Evolutionary conservation across 306 rosid species (phyloP).

Genomic region (Vigna radiata): DNA sequence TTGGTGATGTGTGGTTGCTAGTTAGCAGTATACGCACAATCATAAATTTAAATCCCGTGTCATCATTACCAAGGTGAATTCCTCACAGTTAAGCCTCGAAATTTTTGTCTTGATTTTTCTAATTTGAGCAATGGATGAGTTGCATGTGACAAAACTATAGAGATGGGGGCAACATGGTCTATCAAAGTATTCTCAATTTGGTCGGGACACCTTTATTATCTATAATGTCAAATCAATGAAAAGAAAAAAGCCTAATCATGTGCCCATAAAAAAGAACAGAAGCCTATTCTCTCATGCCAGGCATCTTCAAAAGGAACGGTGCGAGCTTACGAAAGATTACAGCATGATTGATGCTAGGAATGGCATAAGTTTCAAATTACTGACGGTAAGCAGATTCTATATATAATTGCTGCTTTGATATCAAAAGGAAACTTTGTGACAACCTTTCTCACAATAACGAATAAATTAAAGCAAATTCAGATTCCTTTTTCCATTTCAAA

Average conservation of each 20-base stretch:
- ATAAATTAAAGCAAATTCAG: slow-evolving; percentile 57
- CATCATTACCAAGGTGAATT: background rate
- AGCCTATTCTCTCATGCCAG: background rate
- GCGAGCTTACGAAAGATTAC: slow-evolving; percentile 41
- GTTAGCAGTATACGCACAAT: background rate
- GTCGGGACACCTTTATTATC: slow-evolving; percentile 22
- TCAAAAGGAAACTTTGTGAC: slow-evolving; percentile 39
- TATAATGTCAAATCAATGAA: slow-evolving; percentile 7
- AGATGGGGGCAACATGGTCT: slow-evolving; percentile 8
- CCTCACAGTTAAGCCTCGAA: background rate
- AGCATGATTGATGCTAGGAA: slow-evolving; percentile 48
- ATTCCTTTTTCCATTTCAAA: slow-evolving; percentile 44
- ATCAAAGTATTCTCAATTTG: slow-evolving; percentile 32
- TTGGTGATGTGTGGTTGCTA: background rate
- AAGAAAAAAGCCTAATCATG: background rate
- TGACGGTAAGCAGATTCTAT: slow-evolving; percentile 43
- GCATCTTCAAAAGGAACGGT: slow-evolving; percentile 35
- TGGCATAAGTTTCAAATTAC: slow-evolving; percentile 45
- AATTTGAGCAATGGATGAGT: slow-evolving; percentile 18
- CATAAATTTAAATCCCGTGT: background rate
- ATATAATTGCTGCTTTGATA: slow-evolving; percentile 48
- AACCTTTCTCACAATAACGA: slow-evolving; percentile 45
- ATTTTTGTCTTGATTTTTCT: background rate
- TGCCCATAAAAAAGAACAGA: background rate
- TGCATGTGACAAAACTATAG: slow-evolving; percentile 9